Evolutionary conservation across 345 rosid genomes (phyloP).

Genomic region (Trapa incisa): DNA sequence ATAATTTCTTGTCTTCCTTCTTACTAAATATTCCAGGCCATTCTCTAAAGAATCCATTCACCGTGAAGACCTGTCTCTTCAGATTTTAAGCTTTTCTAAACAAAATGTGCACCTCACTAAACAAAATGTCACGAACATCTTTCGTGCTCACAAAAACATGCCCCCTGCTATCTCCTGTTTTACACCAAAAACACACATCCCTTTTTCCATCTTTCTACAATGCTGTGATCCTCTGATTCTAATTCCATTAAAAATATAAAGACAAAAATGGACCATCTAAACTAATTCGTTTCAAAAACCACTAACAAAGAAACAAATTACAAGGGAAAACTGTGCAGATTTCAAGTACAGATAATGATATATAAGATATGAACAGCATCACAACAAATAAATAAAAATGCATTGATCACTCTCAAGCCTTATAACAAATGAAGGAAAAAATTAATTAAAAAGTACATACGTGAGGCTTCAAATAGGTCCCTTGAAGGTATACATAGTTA

Average conservation of each 20-base stretch:
- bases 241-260: not conserved
- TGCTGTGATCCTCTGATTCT: not conserved
- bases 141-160: too few species aligned
- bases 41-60: too few species aligned
- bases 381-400: not conserved
- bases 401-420: not conserved
- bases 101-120: too few species aligned
- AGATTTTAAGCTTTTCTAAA: too few species aligned
- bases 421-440: constrained; percentile 2
- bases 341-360: not conserved
- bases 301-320: not conserved
- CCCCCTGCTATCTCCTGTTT: too few species aligned
- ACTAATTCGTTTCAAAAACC: not conserved
- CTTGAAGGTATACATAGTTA: constrained; percentile 77
- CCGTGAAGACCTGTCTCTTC: too few species aligned
- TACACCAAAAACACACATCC: too few species aligned
- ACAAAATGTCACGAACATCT: too few species aligned
- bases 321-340: not conserved
- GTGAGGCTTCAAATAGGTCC: constrained; percentile 80
- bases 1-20: too few species aligned
- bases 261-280: not conserved
- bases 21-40: too few species aligned
- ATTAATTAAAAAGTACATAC: constrained; percentile 25
- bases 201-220: too few species aligned
- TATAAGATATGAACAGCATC: not conserved